Evolutionary conservation across 2,329 filamentous ascomycete genomes (phyloP), one percentile per base, ranked within the genome.

Genomic region (Cladophialophora carrionii): DNA sequence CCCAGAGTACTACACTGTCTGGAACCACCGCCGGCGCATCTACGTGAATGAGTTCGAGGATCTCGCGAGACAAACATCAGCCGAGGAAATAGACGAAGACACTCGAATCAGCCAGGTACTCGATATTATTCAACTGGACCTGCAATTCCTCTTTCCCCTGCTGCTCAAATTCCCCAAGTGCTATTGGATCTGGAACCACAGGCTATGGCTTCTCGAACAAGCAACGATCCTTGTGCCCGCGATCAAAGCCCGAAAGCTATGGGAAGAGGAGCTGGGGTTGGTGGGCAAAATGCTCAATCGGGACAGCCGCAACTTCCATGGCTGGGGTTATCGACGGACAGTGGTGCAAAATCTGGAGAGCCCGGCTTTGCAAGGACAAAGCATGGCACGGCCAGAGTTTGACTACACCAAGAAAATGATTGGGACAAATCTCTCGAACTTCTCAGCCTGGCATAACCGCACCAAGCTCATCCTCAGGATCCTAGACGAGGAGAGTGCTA

Each of bases 121-220:
- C 49, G 79, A 86, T 2, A 74, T 89, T 34, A 83, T 98, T 67
- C 84, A 85, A 54, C 81, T 85, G 62, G 95, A 99, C 75, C 82
- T 99, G 37, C 80, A 81, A 55, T 96, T 97, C 74, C 88, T 94
- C 37, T 86, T 97, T 48, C 91, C 91, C 0, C 84, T 99, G 22
- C 85, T 99, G 57, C 84, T 91, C 69, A 87, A 92, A 70, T 94
- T 87, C 70, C 95, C 95, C 6, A 99, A 99, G 77, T 98, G 95
- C 82, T 99, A 99, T 80, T 98, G 95, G 94, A 94, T 99, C 73
- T 99, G 95, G 95, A 96, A 96, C 72, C 94, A 97, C 78, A 88
- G 95, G 31, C 79, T 89, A 53, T 99, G 95, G 93, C 81, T 94
- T 2, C 82, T 99, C 14, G 81, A 88, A 61, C 86, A 91, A 75